Evolutionary conservation across 2,329 filamentous ascomycete species (phyloP), one percentile per base, ranked within the genome.

Genomic region (Leptographium radiaticola): DNA sequence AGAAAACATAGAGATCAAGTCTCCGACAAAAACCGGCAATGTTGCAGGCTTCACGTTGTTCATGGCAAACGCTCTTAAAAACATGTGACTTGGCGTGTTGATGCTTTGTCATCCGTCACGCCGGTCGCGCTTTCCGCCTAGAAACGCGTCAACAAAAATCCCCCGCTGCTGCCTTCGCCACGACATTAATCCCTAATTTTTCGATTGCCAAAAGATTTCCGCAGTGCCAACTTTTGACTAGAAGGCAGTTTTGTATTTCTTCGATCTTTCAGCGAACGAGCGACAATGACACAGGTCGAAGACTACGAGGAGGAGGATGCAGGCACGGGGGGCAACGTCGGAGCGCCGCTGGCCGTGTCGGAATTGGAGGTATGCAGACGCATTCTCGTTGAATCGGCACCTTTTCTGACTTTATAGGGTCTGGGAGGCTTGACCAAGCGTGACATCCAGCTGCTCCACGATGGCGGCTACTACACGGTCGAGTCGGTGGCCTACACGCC

Each of bases 401-500:
- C 42, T 12, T 18, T 9, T 9, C 52, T 53, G n/a, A 52, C 50
- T 4, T 11, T 25, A 10, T 31, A 95, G 89, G 91, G 91, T 34
- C 74, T 95, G 57, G 83, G 86, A 47, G 91, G 91, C 15, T 72
- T 97, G 60, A 95, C 90, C n/a, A 90, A 90, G 62, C 83, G 94
- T 64, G 93, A 98, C 66, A 94, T 97, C 62, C 93, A 96, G 66
- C 75, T 96, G 42, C 81, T 98, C 25, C 75, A 94, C 18, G 91
- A 97, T 64, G 90, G 87, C 42, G 93, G 93, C 6, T 97, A 83
- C 68, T 89, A 97, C 67, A 98, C 93, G 0, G 89, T 98, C 40
- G 93, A 98, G 69, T 85, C 90, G 2, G 86, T 98, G 57, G 93
- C 93, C 50, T 98, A 98, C 66, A 97, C 81, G 4, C 81, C 93